Evolutionary conservation across 495 filamentous ascomycete genomes (phyloP).

Genomic region (Hypoxylon lienhwacheense): DNA sequence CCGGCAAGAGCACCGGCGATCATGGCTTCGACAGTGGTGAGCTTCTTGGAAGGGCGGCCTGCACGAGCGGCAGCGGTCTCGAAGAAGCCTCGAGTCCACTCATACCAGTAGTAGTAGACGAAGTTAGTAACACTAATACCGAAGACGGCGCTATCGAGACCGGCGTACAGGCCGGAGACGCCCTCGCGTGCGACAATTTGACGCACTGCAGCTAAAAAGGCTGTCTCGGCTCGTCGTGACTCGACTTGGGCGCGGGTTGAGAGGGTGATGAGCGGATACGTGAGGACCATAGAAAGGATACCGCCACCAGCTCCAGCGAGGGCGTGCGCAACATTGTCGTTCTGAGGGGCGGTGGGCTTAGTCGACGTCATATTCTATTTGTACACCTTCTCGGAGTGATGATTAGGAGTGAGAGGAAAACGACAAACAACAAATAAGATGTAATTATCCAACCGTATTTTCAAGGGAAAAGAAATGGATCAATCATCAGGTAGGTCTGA

Average conservation of each 20-base stretch:
- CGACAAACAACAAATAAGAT: too few relatives aligned
- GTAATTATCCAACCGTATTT: too few relatives aligned
- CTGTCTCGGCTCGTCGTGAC: constrained; percentile 84
- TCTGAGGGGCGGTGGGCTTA: constrained; percentile 62
- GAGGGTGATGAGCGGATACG: constrained; percentile 96
- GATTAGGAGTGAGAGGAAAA: neutral
- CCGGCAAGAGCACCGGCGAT: constrained; percentile 94
- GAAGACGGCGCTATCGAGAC: constrained; percentile 87
- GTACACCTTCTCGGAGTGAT: neutral
- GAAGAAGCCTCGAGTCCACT: constrained; percentile 91
- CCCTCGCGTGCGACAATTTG: constrained; percentile 92
- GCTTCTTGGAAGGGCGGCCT: constrained; percentile 76
- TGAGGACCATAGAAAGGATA: constrained; percentile 91
- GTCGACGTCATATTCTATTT: constrained; percentile 39
- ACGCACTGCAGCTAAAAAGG: constrained; percentile 76
- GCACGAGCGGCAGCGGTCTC: constrained; percentile 74
- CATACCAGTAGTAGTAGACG: constrained; percentile 99
- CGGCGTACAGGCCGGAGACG: constrained; percentile 81
- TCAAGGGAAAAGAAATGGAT: too few relatives aligned
- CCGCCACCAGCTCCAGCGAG: constrained; percentile 88
- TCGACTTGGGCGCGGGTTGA: constrained; percentile 98
- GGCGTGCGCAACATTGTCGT: constrained; percentile 89
- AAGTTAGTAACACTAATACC: constrained; percentile 99
- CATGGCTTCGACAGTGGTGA: constrained; percentile 89
- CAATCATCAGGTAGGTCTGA: too few relatives aligned